phyloP scores from a whole-genome alignment of 73 alveolate genomes.

The Paramecium biaurelia region DNA sequence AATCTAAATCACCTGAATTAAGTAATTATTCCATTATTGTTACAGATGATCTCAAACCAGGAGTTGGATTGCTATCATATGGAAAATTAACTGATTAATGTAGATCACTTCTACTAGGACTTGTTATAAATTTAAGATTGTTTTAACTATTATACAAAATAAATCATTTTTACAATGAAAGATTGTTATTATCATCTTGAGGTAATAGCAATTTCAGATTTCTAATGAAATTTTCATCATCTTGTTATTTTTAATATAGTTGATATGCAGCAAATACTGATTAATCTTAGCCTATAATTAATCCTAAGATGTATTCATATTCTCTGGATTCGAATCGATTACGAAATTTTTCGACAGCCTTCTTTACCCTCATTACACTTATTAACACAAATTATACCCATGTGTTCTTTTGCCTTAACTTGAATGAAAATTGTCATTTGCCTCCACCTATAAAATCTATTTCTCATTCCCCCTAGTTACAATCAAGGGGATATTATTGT shows the following conservation, averaged over 20 bases:
- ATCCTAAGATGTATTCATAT: conserved; percentile 36
- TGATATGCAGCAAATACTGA: conserved; percentile 22
- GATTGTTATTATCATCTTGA: not conserved
- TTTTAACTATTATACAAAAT: not conserved
- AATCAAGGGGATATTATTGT: conserved; percentile 15
- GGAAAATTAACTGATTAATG: not conserved
- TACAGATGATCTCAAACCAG: not conserved
- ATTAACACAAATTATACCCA: conserved; percentile 18
- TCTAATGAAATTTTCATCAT: not conserved
- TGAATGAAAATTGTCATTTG: conserved; percentile 41
- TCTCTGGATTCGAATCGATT: conserved; percentile 12
- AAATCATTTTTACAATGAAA: not conserved
- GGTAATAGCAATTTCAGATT: not conserved
- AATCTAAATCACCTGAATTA: not conserved
- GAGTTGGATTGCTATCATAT: conserved; percentile 16
- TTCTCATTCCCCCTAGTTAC: conserved; percentile 24
- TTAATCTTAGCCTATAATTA: not conserved
- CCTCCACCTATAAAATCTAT: not conserved
- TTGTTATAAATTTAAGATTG: not conserved
- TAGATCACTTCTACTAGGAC: conserved; percentile 14
- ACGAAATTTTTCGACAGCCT: conserved; percentile 31
- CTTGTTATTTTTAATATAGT: not conserved
- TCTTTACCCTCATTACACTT: conserved; percentile 34
- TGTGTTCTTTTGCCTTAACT: conserved; percentile 46
- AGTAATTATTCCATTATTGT: not conserved